Percentiles rank a stretch among this genome's conserved stretches.
These are phyloP conservation scores for Furcasterigmium sp. DNA, from an alignment of 2,329 filamentous ascomycete genomes.

Conservation along the genomic window DNA sequence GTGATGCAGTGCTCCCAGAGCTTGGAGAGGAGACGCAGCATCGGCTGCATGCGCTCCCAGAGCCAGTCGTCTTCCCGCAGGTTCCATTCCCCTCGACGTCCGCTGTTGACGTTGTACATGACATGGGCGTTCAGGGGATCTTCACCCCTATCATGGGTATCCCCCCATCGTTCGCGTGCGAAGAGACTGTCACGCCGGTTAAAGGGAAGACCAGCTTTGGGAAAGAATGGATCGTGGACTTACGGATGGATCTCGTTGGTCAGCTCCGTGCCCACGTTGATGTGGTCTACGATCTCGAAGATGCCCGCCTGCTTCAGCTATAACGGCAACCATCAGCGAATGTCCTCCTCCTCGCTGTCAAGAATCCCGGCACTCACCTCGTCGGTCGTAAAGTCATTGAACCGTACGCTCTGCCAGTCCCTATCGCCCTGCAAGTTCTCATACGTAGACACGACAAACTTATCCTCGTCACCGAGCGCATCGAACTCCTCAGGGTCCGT, in stretches of 20 bases:
- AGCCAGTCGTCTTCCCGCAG: conserved; percentile 16
- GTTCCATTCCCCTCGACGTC: conserved; percentile 17
- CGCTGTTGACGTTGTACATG: conserved; percentile 16
- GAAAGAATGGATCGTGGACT: neutral
- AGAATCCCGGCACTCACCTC: conserved; percentile 14
- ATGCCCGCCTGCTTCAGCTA: conserved; percentile 18
- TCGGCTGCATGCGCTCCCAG: conserved; percentile 21
- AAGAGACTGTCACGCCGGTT: conserved; percentile 5
- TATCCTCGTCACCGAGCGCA: neutral
- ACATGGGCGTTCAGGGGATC: conserved; percentile 1
- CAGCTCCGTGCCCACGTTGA: conserved; percentile 7
- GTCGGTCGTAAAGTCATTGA: conserved; percentile 23
- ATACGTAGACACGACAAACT: neutral
- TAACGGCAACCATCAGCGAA: neutral
- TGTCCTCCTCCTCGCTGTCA: neutral
- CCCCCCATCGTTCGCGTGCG: conserved; percentile 4
- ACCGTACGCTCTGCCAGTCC: conserved; percentile 22
- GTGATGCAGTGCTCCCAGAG: conserved; percentile 11
- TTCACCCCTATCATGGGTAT: neutral
- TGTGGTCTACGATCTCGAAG: conserved; percentile 13
- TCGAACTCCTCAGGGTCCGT: too few species aligned
- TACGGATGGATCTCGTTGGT: conserved; percentile 17
- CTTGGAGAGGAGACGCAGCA: conserved; percentile 18
- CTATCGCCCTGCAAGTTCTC: conserved; percentile 18
- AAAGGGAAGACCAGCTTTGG: neutral